phyloP scores from a whole-genome alignment of 129 eudicot genomes.

The Tanacetum coccineum region DNA sequence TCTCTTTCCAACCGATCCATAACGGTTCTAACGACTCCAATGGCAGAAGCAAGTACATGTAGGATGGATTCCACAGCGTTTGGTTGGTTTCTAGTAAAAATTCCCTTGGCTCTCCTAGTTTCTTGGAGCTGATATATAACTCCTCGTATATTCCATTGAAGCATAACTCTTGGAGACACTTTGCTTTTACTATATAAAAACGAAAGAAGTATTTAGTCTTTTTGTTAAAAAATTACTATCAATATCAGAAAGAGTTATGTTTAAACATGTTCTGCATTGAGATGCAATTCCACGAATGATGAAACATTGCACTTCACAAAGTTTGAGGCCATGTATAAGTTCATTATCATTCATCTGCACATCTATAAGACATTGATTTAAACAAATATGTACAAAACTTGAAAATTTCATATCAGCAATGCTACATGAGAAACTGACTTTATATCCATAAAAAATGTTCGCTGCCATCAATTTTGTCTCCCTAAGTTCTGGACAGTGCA shows the following conservation, averaged over 20 bases:
- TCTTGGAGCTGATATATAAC: constrained; percentile 40
- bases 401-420: no score
- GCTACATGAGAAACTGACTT: no score
- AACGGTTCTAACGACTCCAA: no score
- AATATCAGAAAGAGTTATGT: constrained; percentile 4
- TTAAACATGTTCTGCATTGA: constrained; percentile 59
- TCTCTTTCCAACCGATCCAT: no score
- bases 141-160: constrained; percentile 82
- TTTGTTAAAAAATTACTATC: no score
- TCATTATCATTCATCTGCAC: constrained; percentile 64
- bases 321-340: constrained; percentile 55
- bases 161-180: constrained; percentile 73
- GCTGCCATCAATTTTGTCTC: no score
- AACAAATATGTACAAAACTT: constrained; percentile 59
- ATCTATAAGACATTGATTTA: constrained; percentile 68
- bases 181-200: constrained; percentile 66
- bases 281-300: no score
- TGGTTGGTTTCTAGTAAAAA: constrained; percentile 43
- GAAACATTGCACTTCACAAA: no score
- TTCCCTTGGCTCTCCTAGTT: constrained; percentile 35
- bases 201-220: no score
- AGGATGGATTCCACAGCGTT: no score
- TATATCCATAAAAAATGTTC: no score
- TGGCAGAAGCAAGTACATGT: no score
- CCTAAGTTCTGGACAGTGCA: constrained; percentile 64